phyloP scores from a whole-genome alignment of 2,329 filamentous ascomycete genomes.

The Aspergillus piperis region DNA sequence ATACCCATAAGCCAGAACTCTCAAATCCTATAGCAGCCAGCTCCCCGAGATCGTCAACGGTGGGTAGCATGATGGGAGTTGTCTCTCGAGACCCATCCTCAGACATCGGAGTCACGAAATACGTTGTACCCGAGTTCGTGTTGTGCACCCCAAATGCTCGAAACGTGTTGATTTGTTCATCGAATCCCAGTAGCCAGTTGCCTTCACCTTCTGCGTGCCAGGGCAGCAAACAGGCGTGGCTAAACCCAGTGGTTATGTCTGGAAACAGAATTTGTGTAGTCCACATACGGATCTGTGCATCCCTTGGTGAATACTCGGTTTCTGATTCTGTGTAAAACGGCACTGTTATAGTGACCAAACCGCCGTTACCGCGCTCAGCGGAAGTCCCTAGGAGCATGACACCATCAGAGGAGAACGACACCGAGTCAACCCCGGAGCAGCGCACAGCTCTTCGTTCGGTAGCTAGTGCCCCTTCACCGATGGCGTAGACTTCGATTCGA shows the following conservation, averaged over 20 bases:
- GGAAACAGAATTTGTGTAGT: conserved; percentile 84
- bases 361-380: conserved; percentile 62
- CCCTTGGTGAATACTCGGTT: conserved; percentile 52
- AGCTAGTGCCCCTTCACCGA: conserved; percentile 63
- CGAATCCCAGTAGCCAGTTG: conserved; percentile 76
- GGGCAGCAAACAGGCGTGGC: conserved; percentile 69
- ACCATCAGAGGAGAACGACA: conserved; percentile 76
- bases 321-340: conserved; percentile 69
- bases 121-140: conserved; percentile 72
- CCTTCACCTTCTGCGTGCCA: conserved; percentile 59
- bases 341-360: conserved; percentile 74
- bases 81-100: conserved; percentile 55
- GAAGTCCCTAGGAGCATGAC: conserved; percentile 78
- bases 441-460: conserved; percentile 75
- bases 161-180: conserved; percentile 74
- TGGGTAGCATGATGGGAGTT: conserved; percentile 68
- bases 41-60: conserved; percentile 68
- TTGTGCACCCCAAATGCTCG: conserved; percentile 75
- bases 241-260: conserved; percentile 76
- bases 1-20: conserved; percentile 73
- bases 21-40: conserved; percentile 74
- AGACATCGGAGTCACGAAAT: conserved; percentile 70
- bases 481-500: conserved; percentile 82
- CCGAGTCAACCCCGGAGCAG: conserved; percentile 71
- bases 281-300: conserved; percentile 74